Conservation (phyloP, 2,329 filamentous ascomycete genomes). For the Pseudogymnoascus pannorum region DNA sequence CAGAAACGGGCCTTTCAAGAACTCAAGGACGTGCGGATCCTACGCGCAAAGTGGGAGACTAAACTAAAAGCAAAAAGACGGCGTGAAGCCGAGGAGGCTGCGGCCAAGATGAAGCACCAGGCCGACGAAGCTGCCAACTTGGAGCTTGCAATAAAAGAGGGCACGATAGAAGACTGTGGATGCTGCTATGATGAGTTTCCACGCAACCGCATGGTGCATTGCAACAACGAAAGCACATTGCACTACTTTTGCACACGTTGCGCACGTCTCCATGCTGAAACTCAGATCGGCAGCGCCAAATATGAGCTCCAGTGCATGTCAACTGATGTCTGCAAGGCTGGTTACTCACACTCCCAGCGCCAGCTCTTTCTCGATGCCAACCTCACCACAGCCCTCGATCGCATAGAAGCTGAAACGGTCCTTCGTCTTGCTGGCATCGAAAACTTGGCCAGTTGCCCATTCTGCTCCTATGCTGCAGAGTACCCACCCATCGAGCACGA, state of each 20-base stretch:
- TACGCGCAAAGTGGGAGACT: conserved; percentile 24
- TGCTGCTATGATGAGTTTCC: conserved; percentile 66
- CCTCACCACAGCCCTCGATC: conserved; percentile 55
- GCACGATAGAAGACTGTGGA: conserved; percentile 57
- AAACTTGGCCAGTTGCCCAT: conserved; percentile 68
- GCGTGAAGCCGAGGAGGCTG: conserved; percentile 38
- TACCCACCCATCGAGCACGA: conserved; percentile 60
- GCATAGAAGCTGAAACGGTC: conserved; percentile 62
- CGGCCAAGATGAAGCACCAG: conserved; percentile 23
- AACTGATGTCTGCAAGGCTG: conserved; percentile 54
- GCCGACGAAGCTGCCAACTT: conserved; percentile 36
- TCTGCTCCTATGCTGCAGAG: conserved; percentile 73
- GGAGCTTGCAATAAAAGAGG: conserved; percentile 36
- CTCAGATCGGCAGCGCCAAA: conserved; percentile 59
- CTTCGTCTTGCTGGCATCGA: conserved; percentile 65
- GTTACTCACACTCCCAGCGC: conserved; percentile 51
- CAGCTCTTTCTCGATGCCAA: conserved; percentile 50
- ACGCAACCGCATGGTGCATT: conserved; percentile 61
- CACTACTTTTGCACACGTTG: conserved; percentile 64
- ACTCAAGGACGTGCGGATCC: conserved; percentile 31
- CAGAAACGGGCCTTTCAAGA: conserved; percentile 32
- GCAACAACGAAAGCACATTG: conserved; percentile 42
- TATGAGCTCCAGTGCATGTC: conserved; percentile 67
- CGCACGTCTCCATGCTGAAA: conserved; percentile 56
- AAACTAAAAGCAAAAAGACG: conserved; percentile 33